A percentile compares a stretch with the other conserved stretches of the same genome.
phyloP scores from a whole-genome alignment of 73 alveolate species.

The Effrenium voratum region DNA sequence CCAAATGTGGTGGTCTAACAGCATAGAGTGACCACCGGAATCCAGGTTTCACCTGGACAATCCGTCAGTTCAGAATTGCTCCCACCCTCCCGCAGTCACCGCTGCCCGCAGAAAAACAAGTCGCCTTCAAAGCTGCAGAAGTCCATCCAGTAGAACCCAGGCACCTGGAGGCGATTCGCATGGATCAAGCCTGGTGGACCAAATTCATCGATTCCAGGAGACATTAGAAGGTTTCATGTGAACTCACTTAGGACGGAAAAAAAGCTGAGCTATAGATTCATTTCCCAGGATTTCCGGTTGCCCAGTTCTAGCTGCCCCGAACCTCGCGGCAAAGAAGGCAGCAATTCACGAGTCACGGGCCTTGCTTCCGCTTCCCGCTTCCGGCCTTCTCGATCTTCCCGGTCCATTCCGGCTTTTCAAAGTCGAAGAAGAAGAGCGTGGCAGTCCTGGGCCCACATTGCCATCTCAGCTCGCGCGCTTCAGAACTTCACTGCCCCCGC shows the following conservation, averaged over 20 bases:
- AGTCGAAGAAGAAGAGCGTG: conserved; percentile 53
- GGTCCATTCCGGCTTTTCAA: conserved; percentile 50
- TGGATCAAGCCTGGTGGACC: not conserved
- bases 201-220: not conserved
- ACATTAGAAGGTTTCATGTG: no score
- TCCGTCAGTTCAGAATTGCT: not conserved
- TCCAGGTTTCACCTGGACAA: no score
- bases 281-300: no score
- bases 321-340: no score
- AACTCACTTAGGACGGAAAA: no score
- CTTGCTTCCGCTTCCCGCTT: no score
- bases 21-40: not conserved
- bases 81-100: not conserved
- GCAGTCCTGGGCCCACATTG: conserved; percentile 58
- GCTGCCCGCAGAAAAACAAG: not conserved
- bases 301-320: no score
- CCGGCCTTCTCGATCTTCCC: conserved; percentile 2
- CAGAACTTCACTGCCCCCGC: no score
- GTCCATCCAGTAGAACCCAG: conserved; percentile 31
- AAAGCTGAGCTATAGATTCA: no score
- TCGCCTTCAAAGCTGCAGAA: conserved; percentile 35
- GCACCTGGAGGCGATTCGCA: not conserved
- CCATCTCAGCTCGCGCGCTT: no score
- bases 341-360: no score
- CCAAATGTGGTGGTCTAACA: not conserved